phyloP scores from a whole-genome alignment of 164 flowering plant species.

The Nymphaea colorata region DNA sequence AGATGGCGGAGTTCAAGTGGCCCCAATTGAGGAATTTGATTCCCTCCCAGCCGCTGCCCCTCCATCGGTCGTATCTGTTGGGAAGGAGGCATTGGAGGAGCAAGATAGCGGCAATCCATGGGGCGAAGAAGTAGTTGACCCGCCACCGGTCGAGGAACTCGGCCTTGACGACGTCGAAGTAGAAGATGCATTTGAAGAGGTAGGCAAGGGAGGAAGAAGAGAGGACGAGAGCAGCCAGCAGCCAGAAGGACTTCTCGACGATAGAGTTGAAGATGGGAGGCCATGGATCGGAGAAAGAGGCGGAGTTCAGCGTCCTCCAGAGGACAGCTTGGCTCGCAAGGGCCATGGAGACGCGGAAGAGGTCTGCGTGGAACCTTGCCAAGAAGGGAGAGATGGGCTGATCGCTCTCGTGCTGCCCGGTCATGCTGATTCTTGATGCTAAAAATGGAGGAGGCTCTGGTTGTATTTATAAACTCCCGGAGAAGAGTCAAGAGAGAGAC shows the following conservation, averaged over 20 bases:
- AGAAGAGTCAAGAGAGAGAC: too few relatives aligned
- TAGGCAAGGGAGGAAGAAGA: slow-evolving; percentile 19
- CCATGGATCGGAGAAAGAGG: slow-evolving; percentile 4
- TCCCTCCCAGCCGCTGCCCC: neutral
- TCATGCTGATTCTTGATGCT: neutral
- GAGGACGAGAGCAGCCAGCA: slow-evolving; percentile 12
- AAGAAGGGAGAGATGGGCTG: slow-evolving; percentile 4
- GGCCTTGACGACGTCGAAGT: slow-evolving; percentile 13
- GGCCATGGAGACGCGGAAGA: slow-evolving; percentile 28
- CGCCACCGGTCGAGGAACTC: slow-evolving; percentile 20
- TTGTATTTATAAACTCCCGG: too few relatives aligned
- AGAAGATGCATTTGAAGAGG: slow-evolving; percentile 10
- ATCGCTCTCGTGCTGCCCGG: neutral
- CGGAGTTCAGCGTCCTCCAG: slow-evolving; percentile 24
- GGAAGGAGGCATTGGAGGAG: slow-evolving; percentile 16
- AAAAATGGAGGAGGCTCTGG: neutral
- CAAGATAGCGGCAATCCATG: slow-evolving; percentile 20
- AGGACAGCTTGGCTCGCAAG: slow-evolving; percentile 24
- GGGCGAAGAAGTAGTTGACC: slow-evolving; percentile 22
- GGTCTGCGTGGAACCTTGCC: slow-evolving; percentile 26
- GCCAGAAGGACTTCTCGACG: slow-evolving; percentile 19
- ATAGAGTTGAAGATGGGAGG: slow-evolving; percentile 7
- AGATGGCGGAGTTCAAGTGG: slow-evolving; percentile 3
- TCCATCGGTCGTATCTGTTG: neutral
- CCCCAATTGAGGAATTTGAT: neutral